phyloP scores from a whole-genome alignment of 2,329 filamentous ascomycete genomes.

The Colletotrichum aenigma region DNA sequence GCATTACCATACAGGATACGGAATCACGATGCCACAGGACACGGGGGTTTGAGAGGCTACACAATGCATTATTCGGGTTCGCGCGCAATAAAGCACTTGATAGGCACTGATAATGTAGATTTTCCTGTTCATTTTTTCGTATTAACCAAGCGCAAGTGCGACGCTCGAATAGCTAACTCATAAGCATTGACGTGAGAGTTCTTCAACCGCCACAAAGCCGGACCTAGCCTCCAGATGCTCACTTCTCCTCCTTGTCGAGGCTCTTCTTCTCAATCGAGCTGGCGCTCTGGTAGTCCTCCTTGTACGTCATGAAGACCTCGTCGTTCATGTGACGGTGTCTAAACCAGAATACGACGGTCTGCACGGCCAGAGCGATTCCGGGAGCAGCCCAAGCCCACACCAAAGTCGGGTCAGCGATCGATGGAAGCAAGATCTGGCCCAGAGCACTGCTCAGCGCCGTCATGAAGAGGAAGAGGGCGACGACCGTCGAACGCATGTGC shows the following conservation, averaged over 20 bases:
- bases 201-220: neutral
- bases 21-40: neutral
- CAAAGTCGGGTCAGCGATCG: slow-evolving; percentile 41
- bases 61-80: neutral
- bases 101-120: neutral
- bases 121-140: neutral
- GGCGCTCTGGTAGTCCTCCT: neutral
- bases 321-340: slow-evolving; percentile 27
- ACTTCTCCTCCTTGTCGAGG: neutral
- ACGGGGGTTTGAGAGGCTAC: neutral
- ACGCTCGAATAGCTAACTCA: neutral
- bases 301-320: slow-evolving; percentile 16
- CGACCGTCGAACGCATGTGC: slow-evolving; percentile 65
- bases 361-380: slow-evolving; percentile 25
- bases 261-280: neutral
- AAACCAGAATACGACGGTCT: slow-evolving; percentile 27
- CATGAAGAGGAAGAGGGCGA: slow-evolving; percentile 61
- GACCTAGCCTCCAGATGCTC: neutral
- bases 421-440: slow-evolving; percentile 45
- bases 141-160: neutral
- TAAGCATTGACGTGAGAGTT: neutral
- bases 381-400: slow-evolving; percentile 29
- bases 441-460: slow-evolving; percentile 61
- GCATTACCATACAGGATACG: neutral
- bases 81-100: neutral